A percentile compares a stretch with the other conserved stretches of the same genome.
Conservation (phyloP, 208 protist species). For the Trypanosoma conorhini region DNA sequence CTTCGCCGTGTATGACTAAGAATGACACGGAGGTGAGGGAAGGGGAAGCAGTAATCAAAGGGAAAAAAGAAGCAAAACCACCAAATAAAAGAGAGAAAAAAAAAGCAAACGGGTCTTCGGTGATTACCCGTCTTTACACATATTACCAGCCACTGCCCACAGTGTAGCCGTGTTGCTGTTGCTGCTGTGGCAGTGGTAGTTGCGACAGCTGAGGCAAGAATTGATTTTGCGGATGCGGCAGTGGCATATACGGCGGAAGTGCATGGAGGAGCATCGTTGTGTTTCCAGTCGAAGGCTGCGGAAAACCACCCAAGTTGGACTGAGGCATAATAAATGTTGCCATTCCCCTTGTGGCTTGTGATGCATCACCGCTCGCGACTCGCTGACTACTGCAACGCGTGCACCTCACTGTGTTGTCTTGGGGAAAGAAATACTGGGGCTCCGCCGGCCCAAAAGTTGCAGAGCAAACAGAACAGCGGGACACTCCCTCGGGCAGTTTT, state of each 20-base stretch:
- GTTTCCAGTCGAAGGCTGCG: not conserved
- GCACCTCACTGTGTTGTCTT: constrained; percentile 15
- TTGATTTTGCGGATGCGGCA: not conserved
- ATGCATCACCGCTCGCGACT: not conserved
- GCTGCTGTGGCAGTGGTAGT: not conserved
- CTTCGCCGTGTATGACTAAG: no score
- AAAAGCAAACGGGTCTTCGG: not conserved
- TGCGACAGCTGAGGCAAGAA: not conserved
- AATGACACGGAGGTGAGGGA: no score
- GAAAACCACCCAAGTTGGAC: not conserved
- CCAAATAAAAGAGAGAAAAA: constrained; percentile 10
- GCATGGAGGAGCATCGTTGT: constrained; percentile 9
- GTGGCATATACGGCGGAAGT: constrained; percentile 7
- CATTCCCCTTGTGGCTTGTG: not conserved
- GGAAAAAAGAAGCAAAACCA: constrained; percentile 18
- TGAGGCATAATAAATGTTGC: constrained; percentile 1
- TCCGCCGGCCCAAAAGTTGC: constrained; percentile 8
- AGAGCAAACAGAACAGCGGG: constrained; percentile 10
- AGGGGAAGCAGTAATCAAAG: not conserved
- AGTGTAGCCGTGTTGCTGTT: constrained; percentile 1
- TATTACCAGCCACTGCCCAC: not conserved
- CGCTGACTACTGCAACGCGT: constrained; percentile 9
- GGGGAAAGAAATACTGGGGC: constrained; percentile 4
- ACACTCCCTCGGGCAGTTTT: not conserved
- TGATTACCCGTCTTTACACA: not conserved